Base-by-base conservation (phyloP, 2,329 filamentous ascomycete genomes). In the Podosphaera fusca region DNA sequence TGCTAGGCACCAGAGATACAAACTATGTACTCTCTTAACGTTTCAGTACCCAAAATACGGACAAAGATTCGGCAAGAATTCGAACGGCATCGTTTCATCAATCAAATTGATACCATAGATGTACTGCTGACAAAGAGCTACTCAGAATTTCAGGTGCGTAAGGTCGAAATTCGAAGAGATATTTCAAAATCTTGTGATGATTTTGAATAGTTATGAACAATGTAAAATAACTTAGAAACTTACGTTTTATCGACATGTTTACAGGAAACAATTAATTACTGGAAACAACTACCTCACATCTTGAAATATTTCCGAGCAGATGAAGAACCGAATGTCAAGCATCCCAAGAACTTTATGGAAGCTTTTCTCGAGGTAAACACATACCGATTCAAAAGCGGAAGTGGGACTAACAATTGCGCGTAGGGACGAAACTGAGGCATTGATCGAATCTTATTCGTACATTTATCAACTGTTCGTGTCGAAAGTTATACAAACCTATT, bases 201-300 rank as follows among this genome's bases (percentile, higher is more conserved):
- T 53, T n/a, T 53, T 34, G 35, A 12, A 6, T 34, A 38, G 9
- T n/a, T 50, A n/a, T 21, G 6, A 29, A 9, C 7, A 29, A 14
- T 34, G 47, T 40, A 14, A 55, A 21, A 21, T 21, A 21, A 21
- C 46, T 33, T 10, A 35, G 40, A 38, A 45, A 36, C 7, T 29
- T n/a, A 31, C 9, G 30, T 49, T 21, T 56, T 29, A 49, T 50
- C 51, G 56, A 58, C 12, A 29, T 7, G 12, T 4, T 12, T 12
- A 7, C 33, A 95, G 89, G 92, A 98, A 77, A 98, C 86, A 56
- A 81, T 98, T 76, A 98, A 98, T 75, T 98, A 85, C 77, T 98
- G 92, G 92, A 95, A 95, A 73, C 92, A 98, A 73, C 77, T 89
- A 60, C 85, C 85, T 61, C 92, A 98, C 70, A 79, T 98, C 64